phyloP scores from a whole-genome alignment of 2,329 filamentous ascomycete genomes.

The Sclerotinia trifoliorum region DNA sequence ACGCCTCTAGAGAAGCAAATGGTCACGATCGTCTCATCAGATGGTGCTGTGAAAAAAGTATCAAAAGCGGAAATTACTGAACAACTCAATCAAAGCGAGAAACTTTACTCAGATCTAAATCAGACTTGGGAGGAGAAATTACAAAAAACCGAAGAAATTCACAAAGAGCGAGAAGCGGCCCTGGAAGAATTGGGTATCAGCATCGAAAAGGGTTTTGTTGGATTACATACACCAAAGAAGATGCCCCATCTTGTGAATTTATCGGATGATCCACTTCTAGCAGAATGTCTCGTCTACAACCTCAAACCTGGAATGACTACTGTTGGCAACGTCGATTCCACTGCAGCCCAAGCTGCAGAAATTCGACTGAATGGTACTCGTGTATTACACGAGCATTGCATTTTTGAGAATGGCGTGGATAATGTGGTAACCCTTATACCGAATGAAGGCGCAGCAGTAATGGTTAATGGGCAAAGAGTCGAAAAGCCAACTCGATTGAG shows the following conservation, averaged over 20 bases:
- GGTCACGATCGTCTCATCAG: constrained; percentile 84
- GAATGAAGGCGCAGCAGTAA: constrained; percentile 87
- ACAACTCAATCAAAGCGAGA: constrained; percentile 93
- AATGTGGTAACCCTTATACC: constrained; percentile 91
- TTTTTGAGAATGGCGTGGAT: constrained; percentile 81
- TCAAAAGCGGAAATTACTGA: constrained; percentile 98
- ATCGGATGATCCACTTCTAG: constrained; percentile 88
- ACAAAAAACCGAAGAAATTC: constrained; percentile 90
- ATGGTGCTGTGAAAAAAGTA: constrained; percentile 88
- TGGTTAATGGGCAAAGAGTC: constrained; percentile 94
- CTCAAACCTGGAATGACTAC: constrained; percentile 92
- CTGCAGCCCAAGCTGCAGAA: constrained; percentile 71
- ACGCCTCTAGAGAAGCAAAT: constrained; percentile 95
- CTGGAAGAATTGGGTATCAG: constrained; percentile 96
- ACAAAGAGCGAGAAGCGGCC: constrained; percentile 93
- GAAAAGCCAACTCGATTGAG: constrained; percentile 81
- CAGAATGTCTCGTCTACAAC: constrained; percentile 97
- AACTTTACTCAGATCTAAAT: constrained; percentile 91
- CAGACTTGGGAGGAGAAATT: constrained; percentile 99
- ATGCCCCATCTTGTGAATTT: constrained; percentile 99
- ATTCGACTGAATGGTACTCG: constrained; percentile 92
- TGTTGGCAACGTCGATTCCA: constrained; percentile 89
- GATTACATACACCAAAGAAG: constrained; percentile 93
- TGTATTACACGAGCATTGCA: constrained; percentile 89
- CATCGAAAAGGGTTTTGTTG: constrained; percentile 97